These are phyloP conservation scores for Euphorbia lathyris DNA, from an alignment of 345 rosid species.

Conservation along the genomic window DNA sequence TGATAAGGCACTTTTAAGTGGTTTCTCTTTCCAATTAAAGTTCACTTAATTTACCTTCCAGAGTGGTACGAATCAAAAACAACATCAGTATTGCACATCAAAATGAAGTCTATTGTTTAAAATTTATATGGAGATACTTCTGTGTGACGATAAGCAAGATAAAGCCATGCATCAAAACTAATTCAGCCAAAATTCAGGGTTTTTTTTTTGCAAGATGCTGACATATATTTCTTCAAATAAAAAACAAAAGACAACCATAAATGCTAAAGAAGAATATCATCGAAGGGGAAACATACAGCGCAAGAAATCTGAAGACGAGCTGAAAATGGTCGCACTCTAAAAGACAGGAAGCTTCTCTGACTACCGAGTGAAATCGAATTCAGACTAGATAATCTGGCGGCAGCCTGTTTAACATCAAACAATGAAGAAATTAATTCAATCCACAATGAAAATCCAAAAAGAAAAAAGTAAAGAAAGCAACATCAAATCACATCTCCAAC, in stretches of 20 bases:
- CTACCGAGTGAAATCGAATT: slow-evolving; percentile 14
- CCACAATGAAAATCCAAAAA: background rate
- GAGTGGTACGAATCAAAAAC: background rate
- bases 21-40: no score
- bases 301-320: slow-evolving; percentile 50
- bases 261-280: background rate
- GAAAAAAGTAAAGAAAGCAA: background rate
- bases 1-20: no score
- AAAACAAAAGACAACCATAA: background rate
- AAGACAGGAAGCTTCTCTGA: slow-evolving; percentile 20
- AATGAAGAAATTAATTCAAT: background rate
- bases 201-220: background rate
- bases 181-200: no score
- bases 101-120: background rate
- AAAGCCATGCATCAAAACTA: background rate
- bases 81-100: background rate
- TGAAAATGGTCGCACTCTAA: slow-evolving; percentile 18
- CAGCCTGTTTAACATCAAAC: slow-evolving; percentile 12
- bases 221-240: background rate
- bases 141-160: background rate
- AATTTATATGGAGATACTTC: background rate
- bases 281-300: slow-evolving; percentile 40
- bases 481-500: background rate
- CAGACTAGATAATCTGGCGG: slow-evolving; percentile 18
- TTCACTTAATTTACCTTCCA: background rate